phyloP scores from a whole-genome alignment of 768 basidiomycete genomes.

The Sistotremastrum niveocremeum region DNA sequence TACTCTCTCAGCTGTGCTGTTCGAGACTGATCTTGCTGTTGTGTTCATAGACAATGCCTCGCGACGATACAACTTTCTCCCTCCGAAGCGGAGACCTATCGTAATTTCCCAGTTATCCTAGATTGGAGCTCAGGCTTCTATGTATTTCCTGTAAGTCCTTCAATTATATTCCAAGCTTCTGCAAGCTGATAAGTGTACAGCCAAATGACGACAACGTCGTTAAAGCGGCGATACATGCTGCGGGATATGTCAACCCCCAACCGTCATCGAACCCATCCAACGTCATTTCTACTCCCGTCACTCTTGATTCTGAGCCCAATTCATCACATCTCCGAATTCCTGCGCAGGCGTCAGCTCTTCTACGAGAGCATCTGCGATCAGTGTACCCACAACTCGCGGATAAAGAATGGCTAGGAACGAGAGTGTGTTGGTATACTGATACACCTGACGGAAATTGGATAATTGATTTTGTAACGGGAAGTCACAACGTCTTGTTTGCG shows the following conservation, averaged over 20 bases:
- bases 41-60: conserved; percentile 50
- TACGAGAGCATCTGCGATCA: conserved; percentile 38
- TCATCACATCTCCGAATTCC: conserved; percentile 55
- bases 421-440: conserved; percentile 93
- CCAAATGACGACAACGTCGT: conserved; percentile 56
- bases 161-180: neutral
- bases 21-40: neutral
- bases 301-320: conserved; percentile 37
- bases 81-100: conserved; percentile 54
- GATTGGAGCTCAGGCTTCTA: conserved; percentile 70
- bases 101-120: conserved; percentile 51
- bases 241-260: conserved; percentile 47
- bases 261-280: conserved; percentile 6
- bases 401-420: conserved; percentile 56
- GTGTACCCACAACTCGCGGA: conserved; percentile 70
- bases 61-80: conserved; percentile 61
- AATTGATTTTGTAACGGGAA: conserved; percentile 56
- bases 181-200: conserved; percentile 20
- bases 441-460: conserved; percentile 81
- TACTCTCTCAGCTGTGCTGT: too few relatives aligned
- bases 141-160: conserved; percentile 55
- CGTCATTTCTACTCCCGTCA: conserved; percentile 63
- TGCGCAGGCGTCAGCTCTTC: conserved; percentile 27
- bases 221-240: conserved; percentile 66
- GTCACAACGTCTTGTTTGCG: conserved; percentile 56